These are phyloP conservation scores for Acacia pycnantha DNA, from an alignment of 331 rosid genomes.

Conservation along the genomic window DNA sequence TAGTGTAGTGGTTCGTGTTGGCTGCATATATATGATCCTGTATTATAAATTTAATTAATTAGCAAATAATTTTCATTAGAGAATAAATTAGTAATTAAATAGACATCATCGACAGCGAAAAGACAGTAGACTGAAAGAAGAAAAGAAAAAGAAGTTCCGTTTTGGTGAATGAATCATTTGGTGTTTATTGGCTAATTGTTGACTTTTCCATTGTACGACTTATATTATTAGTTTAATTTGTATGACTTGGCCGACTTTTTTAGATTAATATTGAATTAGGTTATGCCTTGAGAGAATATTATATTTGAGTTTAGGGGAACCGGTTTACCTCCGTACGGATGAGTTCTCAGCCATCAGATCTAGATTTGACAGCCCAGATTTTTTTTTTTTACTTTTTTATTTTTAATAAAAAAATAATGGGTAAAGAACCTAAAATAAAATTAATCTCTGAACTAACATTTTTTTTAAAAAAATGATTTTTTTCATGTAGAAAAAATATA, in stretches of 20 bases:
- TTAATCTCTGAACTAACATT: too few species aligned
- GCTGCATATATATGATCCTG: constrained; percentile 1
- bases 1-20: not conserved
- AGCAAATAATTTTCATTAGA: not conserved
- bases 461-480: too few species aligned
- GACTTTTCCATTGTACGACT: constrained; percentile 13
- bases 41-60: not conserved
- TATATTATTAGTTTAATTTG: not conserved
- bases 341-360: too few species aligned
- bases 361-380: too few species aligned
- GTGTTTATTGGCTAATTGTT: constrained; percentile 19
- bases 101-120: not conserved
- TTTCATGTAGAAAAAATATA: too few species aligned
- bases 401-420: too few species aligned
- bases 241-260: not conserved
- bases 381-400: too few species aligned
- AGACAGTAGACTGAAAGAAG: not conserved
- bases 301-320: constrained; percentile 22
- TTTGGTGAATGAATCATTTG: not conserved
- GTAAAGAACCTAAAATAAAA: too few species aligned
- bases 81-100: not conserved
- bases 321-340: too few species aligned
- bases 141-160: not conserved
- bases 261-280: constrained; percentile 30
- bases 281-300: constrained; percentile 12